phyloP scores from a whole-genome alignment of 495 filamentous ascomycete genomes.

The Daldinia childiae region DNA sequence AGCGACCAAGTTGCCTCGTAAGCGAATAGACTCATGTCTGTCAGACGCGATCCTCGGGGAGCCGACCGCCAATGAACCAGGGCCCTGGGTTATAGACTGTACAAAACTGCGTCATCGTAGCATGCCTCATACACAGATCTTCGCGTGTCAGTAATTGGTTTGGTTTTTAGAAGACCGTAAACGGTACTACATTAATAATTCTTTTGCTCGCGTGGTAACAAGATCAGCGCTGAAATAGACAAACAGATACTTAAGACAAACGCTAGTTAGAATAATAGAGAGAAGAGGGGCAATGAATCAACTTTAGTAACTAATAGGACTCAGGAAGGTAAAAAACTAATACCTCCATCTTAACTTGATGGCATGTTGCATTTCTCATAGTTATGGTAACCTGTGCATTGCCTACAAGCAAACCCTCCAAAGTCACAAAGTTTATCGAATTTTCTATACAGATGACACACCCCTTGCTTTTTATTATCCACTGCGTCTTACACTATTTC shows the following conservation, averaged over 20 bases:
- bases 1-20: conserved; percentile 24
- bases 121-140: conserved; percentile 14
- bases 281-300: not conserved
- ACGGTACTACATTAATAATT: not conserved
- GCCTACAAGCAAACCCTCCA: conserved; percentile 9
- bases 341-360: conserved; percentile 20
- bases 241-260: not conserved
- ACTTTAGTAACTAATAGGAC: conserved; percentile 5
- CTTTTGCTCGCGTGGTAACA: not conserved
- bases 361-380: conserved; percentile 38
- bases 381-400: conserved; percentile 13
- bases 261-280: not conserved
- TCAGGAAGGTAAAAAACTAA: conserved; percentile 1
- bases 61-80: conserved; percentile 37
- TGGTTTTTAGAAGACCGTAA: conserved; percentile 10
- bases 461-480: not conserved
- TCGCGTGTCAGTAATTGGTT: conserved; percentile 5
- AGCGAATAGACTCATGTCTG: conserved; percentile 30
- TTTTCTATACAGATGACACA: conserved; percentile 14
- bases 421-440: conserved; percentile 1
- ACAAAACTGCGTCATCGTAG: conserved; percentile 28
- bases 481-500: conserved; percentile 21
- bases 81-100: conserved; percentile 31
- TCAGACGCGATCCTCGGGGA: conserved; percentile 23
- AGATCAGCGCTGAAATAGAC: not conserved